Percentiles rank a stretch among this genome's conserved stretches.
These are phyloP conservation scores for Geranomyces variabilis DNA, from an alignment of 192 early-diverging fungal species.

Conservation along the genomic window DNA sequence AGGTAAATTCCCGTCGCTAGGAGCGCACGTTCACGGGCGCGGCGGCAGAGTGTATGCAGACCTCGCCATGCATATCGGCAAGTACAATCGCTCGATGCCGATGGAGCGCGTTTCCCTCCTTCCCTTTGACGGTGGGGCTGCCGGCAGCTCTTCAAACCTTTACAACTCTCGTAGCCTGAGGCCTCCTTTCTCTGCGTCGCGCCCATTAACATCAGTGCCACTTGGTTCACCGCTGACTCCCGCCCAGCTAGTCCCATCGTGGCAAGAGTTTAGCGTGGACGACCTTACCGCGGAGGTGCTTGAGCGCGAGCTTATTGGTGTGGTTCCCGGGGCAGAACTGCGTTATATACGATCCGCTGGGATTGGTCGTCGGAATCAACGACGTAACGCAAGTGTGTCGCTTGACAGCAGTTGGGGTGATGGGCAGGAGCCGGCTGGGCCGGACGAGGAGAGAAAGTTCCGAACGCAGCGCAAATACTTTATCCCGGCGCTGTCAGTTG, in stretches of 20 bases:
- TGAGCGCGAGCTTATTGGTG: conserved; percentile 29
- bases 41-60: conserved; percentile 1
- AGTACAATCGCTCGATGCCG: conserved; percentile 52
- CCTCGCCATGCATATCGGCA: conserved; percentile 41
- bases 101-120: conserved; percentile 43
- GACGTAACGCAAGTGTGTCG: conserved; percentile 4
- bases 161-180: too few species aligned
- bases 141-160: not conserved
- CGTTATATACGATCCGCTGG: conserved; percentile 38
- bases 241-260: conserved; percentile 8
- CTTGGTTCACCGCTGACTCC: conserved; percentile 10
- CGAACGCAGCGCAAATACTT: conserved; percentile 37
- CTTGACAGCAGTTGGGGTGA: too few species aligned
- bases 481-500: conserved; percentile 30
- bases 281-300: conserved; percentile 7
- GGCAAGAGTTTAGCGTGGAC: conserved; percentile 25
- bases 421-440: not conserved
- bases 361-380: conserved; percentile 6
- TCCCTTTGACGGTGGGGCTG: conserved; percentile 35
- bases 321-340: conserved; percentile 27
- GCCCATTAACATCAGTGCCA: conserved; percentile 16
- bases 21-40: conserved; percentile 10
- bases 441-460: conserved; percentile 15
- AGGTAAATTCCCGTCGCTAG: conserved; percentile 27
- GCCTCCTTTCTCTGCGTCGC: conserved; percentile 9